Evolutionary conservation across 306 rosid species (phyloP), one percentile per base, ranked within the genome.

Genomic region (Oemleria cerasiformis): DNA sequence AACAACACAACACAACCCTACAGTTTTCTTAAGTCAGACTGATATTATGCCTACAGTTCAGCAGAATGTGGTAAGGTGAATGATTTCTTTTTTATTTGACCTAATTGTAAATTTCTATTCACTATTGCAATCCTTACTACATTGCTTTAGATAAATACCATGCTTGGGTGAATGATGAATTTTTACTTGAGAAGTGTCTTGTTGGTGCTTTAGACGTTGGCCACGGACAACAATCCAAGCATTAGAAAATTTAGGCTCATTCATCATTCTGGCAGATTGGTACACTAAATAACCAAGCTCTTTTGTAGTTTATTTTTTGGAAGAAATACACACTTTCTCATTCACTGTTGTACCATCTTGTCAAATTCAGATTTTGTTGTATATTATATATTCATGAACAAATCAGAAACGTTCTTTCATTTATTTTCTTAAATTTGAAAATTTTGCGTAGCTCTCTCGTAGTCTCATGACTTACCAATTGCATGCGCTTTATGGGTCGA

Each of bases 101-200:
- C 43, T 5, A 34, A 7, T 42, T 30, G 39, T 41, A 4, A 68
- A 34, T 42, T 68, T 40, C 50, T 34, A 23, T 34, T 6, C 49
- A 62, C 34, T 44, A 3, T 44, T 67, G 66, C 61, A 67, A 57
- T 88, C 88, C 94, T 91, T 74, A 80, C 30, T 43, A 70, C 65
- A 57, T 80, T 53, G 15, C 17, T 63, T 68, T 75, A 94, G 97
- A 94, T 85, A 91, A 91, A 84, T 89, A 94, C 80, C 97, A 94
- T 73, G 96, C 99, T 72, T 90, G 97, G 91, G 98, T 93, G 68
- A 91, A 93, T 38, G 92, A 87, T 0, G 98, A 92, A 74, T 92
- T 90, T 83, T 76, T 92, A 60, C 76, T 92, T 71, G 96, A 90
- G 84, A 90, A 90, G 80, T 93, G 98, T 83, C 90, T 88, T 1